Base-by-base conservation (phyloP, 2,329 filamentous ascomycete species). In the Ilyonectria mors-panacis region DNA sequence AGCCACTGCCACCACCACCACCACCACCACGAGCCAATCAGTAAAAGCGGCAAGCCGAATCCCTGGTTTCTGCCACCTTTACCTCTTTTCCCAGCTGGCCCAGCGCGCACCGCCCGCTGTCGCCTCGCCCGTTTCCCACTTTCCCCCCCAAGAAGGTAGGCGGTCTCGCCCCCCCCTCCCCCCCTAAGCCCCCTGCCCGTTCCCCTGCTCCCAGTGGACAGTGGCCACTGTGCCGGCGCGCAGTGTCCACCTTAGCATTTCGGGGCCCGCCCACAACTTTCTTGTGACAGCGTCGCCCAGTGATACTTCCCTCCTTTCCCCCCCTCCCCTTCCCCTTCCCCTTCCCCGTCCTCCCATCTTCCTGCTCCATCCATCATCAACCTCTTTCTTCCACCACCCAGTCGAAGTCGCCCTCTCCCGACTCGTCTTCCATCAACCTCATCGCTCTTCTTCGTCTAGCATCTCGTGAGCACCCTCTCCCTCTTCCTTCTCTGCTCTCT, bases 231-330 rank as follows among this genome's bases (percentile, higher is more conserved):
- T 65, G 58, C 63, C 37, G 51, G 63, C 51, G 51, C 48, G 57
- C 53, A 72, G 72, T 75, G 74, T 75, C 75, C 73, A 76, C 74
- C 74, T 77, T 75, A 76, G 75, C 70, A 76, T 70, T 71, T 76
- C 73, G 76, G 74, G 76, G 76, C 76, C 76, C 74, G 76, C 79
- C 78, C 78, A 79, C 77, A 78, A 77, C 77, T 79, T 77, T 77
- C 76, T 73, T 76, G 74, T 76, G 74, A 77, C 76, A 73, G 75
- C 72, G 73, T 75, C 74, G 72, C 81, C 76, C 74, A 74, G 75
- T 71, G 74, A 77, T 75, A 77, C 76, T 77, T 78, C 72, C 75
- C 76, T 77, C 77, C 77, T 78, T 75, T 77, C 75, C 75, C 70
- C 70, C 74, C 74, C 26, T 68, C 66, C 63, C 68, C 39, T 65